Percentiles rank a stretch among this genome's conserved stretches.
Conservation (phyloP, 2,329 filamentous ascomycete genomes). For the Aspergillus tubingensis region DNA sequence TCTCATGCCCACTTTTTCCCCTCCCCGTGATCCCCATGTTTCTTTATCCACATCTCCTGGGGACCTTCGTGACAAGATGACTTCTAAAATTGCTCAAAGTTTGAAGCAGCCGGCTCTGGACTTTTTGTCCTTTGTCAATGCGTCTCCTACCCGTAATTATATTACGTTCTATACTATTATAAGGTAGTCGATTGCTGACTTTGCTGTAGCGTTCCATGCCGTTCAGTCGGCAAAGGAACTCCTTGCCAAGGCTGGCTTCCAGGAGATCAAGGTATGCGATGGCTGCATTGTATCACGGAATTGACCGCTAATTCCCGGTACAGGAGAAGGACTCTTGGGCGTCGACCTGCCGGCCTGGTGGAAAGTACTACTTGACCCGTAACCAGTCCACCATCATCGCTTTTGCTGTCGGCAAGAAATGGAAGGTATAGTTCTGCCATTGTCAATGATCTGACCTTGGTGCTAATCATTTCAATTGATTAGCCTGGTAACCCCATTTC, state of each 20-base stretch:
- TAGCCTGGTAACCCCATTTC: conserved; percentile 80
- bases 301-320: conserved; percentile 1
- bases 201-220: conserved; percentile 79
- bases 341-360: conserved; percentile 74
- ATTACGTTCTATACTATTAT: background rate
- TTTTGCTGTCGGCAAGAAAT: conserved; percentile 86
- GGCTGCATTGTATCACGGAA: background rate
- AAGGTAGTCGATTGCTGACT: background rate
- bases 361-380: conserved; percentile 94
- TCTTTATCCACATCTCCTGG: conserved; percentile 13
- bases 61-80: conserved; percentile 33
- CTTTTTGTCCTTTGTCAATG: conserved; percentile 92
- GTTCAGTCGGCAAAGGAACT: conserved; percentile 76
- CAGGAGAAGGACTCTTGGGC: conserved; percentile 88
- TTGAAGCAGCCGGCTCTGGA: conserved; percentile 63
- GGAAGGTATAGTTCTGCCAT: conserved; percentile 57
- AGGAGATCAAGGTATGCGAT: conserved; percentile 67
- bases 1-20: conserved; percentile 14
- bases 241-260: conserved; percentile 81
- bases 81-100: conserved; percentile 30
- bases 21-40: conserved; percentile 14
- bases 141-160: conserved; percentile 81
- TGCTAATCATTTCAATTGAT: conserved; percentile 1
- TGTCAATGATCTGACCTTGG: background rate
- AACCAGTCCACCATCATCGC: conserved; percentile 91